Conservation (phyloP, 2,329 filamentous ascomycete genomes). For the Aspergillus proliferans region DNA sequence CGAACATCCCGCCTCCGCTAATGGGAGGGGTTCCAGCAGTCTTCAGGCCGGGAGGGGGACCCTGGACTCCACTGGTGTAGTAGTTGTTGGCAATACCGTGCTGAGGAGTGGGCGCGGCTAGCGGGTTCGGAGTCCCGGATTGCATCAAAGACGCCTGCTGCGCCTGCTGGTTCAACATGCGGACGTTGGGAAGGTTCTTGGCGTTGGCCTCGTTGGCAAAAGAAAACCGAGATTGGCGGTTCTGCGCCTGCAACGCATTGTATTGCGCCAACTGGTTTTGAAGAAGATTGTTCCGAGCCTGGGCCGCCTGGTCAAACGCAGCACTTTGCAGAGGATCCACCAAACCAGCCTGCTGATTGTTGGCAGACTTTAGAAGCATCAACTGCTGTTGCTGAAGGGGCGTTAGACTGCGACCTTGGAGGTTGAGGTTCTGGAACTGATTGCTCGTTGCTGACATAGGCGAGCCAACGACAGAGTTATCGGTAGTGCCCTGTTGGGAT, state of each 20-base stretch:
- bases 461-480: conserved; percentile 36
- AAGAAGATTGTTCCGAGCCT: conserved; percentile 40
- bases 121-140: conserved; percentile 31
- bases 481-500: conserved; percentile 57
- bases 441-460: conserved; percentile 35
- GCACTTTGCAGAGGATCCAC: conserved; percentile 34
- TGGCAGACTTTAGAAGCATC: conserved; percentile 55
- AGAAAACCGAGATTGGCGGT: conserved; percentile 76
- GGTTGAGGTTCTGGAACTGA: conserved; percentile 51
- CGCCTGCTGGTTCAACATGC: conserved; percentile 47
- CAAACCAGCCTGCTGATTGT: conserved; percentile 57
- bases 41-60: conserved; percentile 90
- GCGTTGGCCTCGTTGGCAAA: conserved; percentile 66
- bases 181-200: conserved; percentile 55
- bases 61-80: conserved; percentile 79
- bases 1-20: conserved; percentile 73
- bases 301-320: conserved; percentile 36
- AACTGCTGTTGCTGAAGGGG: conserved; percentile 72
- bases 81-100: conserved; percentile 57
- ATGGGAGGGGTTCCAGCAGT: conserved; percentile 89
- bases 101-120: conserved; percentile 33
- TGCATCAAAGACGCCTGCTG: conserved; percentile 44
- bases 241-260: conserved; percentile 61
- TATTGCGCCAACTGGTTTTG: conserved; percentile 45
- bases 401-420: conserved; percentile 67